Base-by-base conservation (phyloP, 371 early-diverging fungal species). In the Basidiobolus meristosporus region DNA sequence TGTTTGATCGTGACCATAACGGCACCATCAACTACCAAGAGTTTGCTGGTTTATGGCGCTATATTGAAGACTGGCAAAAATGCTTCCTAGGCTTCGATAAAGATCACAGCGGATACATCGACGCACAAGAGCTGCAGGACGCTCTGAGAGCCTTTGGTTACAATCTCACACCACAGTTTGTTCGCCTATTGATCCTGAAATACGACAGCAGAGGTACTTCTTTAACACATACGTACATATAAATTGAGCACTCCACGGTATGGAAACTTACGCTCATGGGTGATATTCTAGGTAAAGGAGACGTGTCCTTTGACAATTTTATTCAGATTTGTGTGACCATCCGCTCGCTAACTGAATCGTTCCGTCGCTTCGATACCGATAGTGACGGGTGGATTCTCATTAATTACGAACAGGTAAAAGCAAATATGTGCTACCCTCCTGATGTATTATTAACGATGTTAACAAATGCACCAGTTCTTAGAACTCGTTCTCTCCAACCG, bases 291-390 rank as follows among this genome's bases (percentile, higher is more conserved):
- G 14, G 26, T 10, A 17, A 29, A 45, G 60, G 72, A 43, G 60
- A 71, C 40, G 73, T 85, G 40, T 73, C 78, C n/a, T 88, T 88
- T 49, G 85, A 82, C 53, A 73, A 77, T 50, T 84, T 86, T 59
- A 84, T 86, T 19, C 60, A 59, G 18, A 35, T 38, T 18, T 88
- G 88, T 49, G 84, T 86, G 33, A 80, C 77, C 31, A 59, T 88
- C 43, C 76, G 80, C 51, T 62, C 72, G 2, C 50, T 84, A 50
- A 80, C 83, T 2, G 79, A 77, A 19, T 54, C 80, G 1, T 88
- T 88, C 62, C 62, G 69, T 46, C 56, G 70, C 28, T 63, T 74
- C 45, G 85, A 85, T 51, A 69, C 62, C 16, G 69, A 80, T 43
- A 52, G 62, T 33, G 73, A 73, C 42, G 84, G 84, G 22, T 74